Percentiles rank a stretch among this genome's conserved stretches.
Evolutionary conservation across 2,329 filamentous ascomycete genomes (phyloP).

Genomic region (Aspergillus pseudoglaucus): DNA sequence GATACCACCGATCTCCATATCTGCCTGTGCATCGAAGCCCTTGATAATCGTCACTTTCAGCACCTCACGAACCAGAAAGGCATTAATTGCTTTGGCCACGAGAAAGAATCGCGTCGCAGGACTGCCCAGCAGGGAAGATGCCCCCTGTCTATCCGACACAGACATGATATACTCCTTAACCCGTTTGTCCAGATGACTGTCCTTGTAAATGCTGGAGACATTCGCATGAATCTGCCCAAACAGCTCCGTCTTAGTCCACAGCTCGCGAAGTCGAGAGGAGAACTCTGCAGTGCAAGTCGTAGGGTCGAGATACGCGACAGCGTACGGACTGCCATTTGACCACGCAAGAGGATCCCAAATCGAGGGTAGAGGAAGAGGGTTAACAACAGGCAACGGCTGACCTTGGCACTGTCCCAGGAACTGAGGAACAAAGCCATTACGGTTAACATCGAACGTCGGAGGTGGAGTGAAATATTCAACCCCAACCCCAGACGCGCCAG

Average conservation of each 20-base stretch:
- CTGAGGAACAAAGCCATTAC: not conserved
- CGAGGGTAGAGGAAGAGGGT: not conserved
- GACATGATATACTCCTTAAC: conserved; percentile 17
- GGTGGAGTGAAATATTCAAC: conserved; percentile 6
- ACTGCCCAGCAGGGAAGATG: conserved; percentile 16
- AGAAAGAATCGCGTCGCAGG: conserved; percentile 15
- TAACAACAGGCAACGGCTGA: not conserved
- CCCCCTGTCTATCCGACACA: conserved; percentile 8
- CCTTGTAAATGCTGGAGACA: conserved; percentile 9
- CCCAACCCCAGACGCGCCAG: conserved; percentile 1
- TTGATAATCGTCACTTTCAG: conserved; percentile 17
- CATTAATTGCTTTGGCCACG: conserved; percentile 24
- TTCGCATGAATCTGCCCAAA: conserved; percentile 14
- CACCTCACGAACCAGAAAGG: conserved; percentile 16
- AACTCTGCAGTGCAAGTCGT: conserved; percentile 5
- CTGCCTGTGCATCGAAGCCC: conserved; percentile 17
- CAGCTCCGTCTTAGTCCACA: conserved; percentile 12
- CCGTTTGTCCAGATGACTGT: conserved; percentile 9
- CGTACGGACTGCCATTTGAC: not conserved
- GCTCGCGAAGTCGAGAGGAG: conserved; percentile 5
- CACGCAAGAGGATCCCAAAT: not conserved
- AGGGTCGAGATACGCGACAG: conserved; percentile 1
- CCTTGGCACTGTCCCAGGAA: not conserved
- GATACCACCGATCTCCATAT: conserved; percentile 16
- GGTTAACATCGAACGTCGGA: not conserved